Evolutionary conservation across 208 protist species (phyloP).

Genomic region (Crithidia thermophila): DNA sequence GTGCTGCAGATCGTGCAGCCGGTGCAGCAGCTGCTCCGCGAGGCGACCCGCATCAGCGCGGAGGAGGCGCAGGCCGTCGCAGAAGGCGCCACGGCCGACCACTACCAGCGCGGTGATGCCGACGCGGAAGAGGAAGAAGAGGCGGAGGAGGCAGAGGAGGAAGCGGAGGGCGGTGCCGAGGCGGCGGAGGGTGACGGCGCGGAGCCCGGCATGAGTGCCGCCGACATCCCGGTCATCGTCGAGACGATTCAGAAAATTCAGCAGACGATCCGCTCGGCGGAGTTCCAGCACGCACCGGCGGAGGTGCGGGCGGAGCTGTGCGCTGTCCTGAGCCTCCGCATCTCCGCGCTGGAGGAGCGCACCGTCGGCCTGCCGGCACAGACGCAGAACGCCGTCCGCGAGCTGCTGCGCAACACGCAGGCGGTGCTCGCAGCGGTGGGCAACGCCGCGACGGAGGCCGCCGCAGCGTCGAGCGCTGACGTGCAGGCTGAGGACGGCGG

Average conservation of each 20-base stretch:
- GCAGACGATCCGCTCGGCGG: slow-evolving; percentile 17
- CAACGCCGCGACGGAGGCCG: background rate
- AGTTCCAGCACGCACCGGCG: slow-evolving; percentile 20
- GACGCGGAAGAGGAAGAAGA: background rate
- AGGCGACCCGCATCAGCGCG: slow-evolving; percentile 1
- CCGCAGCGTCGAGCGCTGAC: background rate
- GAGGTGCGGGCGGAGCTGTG: slow-evolving; percentile 19
- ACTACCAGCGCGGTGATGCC: too few relatives aligned
- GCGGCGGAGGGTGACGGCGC: background rate
- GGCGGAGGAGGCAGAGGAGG: background rate
- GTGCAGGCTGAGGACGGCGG: background rate
- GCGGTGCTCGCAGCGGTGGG: slow-evolving; percentile 2
- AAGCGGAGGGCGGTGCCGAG: background rate
- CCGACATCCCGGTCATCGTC: slow-evolving; percentile 16
- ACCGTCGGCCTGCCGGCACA: slow-evolving; percentile 6
- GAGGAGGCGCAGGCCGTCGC: background rate
- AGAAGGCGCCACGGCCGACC: background rate
- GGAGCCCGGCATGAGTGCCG: slow-evolving; percentile 5
- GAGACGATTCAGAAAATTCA: slow-evolving; percentile 22
- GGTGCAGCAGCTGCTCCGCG: slow-evolving; percentile 7
- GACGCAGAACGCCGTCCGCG: slow-evolving; percentile 10
- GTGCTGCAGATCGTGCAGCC: slow-evolving; percentile 18
- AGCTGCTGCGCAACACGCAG: slow-evolving; percentile 24
- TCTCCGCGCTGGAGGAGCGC: slow-evolving; percentile 15
- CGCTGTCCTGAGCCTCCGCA: slow-evolving; percentile 6